phyloP scores from a whole-genome alignment of 768 basidiomycete genomes.

The Fomitopsis pulvina region DNA sequence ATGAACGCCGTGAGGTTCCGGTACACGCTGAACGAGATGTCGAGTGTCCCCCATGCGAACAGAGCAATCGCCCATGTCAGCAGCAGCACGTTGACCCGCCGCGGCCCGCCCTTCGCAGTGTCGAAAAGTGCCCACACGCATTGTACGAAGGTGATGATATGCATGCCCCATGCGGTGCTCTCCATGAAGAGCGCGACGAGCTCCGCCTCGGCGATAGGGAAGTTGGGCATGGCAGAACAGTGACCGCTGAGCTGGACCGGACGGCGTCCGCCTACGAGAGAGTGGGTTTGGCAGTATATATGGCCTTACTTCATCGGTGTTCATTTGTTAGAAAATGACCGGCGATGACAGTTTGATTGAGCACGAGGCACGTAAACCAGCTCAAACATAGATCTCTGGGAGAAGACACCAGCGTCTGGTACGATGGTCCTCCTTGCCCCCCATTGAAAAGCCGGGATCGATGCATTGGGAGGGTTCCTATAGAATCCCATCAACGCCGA shows the following conservation, averaged over 20 bases:
- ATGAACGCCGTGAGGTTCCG: slow-evolving; percentile 36
- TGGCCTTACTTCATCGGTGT: neutral
- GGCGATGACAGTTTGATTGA: neutral
- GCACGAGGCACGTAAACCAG: neutral
- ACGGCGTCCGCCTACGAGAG: neutral
- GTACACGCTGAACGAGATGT: slow-evolving; percentile 28
- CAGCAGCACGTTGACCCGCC: neutral
- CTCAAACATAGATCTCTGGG: neutral
- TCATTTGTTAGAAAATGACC: neutral
- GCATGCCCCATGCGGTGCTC: neutral
- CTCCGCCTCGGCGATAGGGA: slow-evolving; percentile 1
- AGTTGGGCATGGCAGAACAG: neutral
- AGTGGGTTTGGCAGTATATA: neutral
- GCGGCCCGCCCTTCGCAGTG: neutral
- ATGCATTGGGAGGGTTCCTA: too few species aligned
- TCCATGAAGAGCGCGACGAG: slow-evolving; percentile 1
- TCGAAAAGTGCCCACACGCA: neutral
- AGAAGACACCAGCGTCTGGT: neutral
- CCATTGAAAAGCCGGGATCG: too few species aligned
- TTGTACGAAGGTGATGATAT: neutral
- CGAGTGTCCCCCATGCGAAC: slow-evolving; percentile 1
- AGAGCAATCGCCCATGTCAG: neutral
- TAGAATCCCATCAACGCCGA: neutral
- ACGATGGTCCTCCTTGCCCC: neutral
- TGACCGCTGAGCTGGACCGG: neutral